Percentiles rank a stretch among this genome's conserved stretches.
phyloP scores from a whole-genome alignment of 257 asterid species.

The Nicotiana benthamiana region DNA sequence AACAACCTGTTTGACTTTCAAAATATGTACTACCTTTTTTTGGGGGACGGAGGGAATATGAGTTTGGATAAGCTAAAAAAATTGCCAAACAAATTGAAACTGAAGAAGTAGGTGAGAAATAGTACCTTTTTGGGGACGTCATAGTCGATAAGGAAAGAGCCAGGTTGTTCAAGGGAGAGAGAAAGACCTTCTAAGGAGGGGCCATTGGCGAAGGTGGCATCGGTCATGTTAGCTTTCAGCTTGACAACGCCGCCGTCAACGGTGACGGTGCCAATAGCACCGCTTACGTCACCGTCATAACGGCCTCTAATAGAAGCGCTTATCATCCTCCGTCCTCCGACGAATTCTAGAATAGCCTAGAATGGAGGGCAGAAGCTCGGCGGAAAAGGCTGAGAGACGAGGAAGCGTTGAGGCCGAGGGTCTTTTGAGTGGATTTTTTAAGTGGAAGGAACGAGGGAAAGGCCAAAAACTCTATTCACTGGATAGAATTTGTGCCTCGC shows the following conservation, averaged over 20 bases:
- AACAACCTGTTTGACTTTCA: no score
- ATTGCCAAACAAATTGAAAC: background rate
- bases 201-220: constrained; percentile 15
- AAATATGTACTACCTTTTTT: no score
- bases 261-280: constrained; percentile 22
- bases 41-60: no score
- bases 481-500: no score
- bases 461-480: no score
- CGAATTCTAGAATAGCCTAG: no score
- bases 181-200: constrained; percentile 15
- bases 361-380: no score
- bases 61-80: background rate
- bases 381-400: no score
- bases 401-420: no score
- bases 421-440: no score
- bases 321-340: no score
- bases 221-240: constrained; percentile 17
- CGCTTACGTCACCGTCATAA: constrained; percentile 16
- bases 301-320: constrained; percentile 9
- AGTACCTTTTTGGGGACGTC: constrained; percentile 18
- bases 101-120: background rate
- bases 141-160: constrained; percentile 26
- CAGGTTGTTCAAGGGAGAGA: constrained; percentile 22
- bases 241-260: constrained; percentile 23
- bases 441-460: no score